Base-by-base conservation (phyloP, 352 stramenopile genomes). In the Phytophthora fragariaefolia region DNA sequence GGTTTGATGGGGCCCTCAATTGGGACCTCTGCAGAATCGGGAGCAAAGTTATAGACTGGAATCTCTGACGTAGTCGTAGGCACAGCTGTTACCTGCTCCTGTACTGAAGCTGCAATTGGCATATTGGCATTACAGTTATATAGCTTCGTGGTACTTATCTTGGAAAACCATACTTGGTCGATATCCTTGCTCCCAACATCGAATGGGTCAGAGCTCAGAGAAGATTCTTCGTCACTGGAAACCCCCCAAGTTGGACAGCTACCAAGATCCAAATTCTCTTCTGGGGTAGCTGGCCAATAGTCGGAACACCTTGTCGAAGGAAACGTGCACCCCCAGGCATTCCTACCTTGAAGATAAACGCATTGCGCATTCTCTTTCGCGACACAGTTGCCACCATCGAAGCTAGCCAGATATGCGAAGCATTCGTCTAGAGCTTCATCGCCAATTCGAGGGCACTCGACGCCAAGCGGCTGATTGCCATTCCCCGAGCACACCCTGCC, bases 291-390 rank as follows among this genome's bases (percentile, higher is more conserved):
- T 22, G 70, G 10, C 20, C 9, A 32, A 18, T 60, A 36, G 1
- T 57, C 52, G 3, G 52, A 42, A 30, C 74, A 82, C 23, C n/a
- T 6, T 22, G 59, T 61, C 10, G 74, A 83, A 27, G 74, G 77
- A 65, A 85, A 83, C 5, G 45, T 65, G 42, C 77, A 85, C 9
- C 77, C 77, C 77, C 77, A 85, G 2, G 59, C 63, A 46, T 68
- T 53, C 48, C 62, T 57, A 3, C 61, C 63, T 17, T 42, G 40
- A 0, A 85, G 55, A 23, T 65, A 26, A 45, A 74, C 61, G 57
- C 77, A 85, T 28, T 72, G 50, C 2, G 77, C 74, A 34, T 82
- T 51, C 47, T 85, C 77, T 32, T 65, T 69, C 5, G 73, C 71
- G 13, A 82, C 36, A 24, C 77, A 85, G 2, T 36, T 58, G 8